Conservation (phyloP, 176 grass and related monocot species). For the Aegilops umbellulata region DNA sequence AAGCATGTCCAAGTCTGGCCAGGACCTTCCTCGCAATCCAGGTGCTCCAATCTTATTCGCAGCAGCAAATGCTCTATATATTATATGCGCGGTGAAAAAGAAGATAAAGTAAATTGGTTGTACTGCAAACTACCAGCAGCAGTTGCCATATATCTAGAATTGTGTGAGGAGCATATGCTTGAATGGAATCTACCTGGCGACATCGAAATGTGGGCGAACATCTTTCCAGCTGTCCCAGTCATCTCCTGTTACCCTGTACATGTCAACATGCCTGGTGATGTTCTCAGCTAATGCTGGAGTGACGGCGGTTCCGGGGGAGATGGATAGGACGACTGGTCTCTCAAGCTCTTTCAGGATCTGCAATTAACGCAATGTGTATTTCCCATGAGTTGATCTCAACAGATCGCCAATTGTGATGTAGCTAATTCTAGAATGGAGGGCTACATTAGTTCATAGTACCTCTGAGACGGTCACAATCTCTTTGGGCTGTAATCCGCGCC, state of each 20-base stretch:
- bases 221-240: conserved; percentile 90
- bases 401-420: not conserved
- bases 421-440: not conserved
- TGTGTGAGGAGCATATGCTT: not conserved
- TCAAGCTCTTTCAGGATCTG: conserved; percentile 78
- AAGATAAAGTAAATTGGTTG: too few species aligned
- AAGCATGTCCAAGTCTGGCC: conserved; percentile 96
- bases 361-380: conserved; percentile 5
- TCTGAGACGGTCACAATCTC: conserved; percentile 77
- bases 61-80: conserved; percentile 61
- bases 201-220: conserved; percentile 72
- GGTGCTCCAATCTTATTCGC: conserved; percentile 63
- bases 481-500: conserved; percentile 75
- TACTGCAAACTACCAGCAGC: too few species aligned
- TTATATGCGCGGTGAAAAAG: not conserved
- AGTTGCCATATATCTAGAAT: not conserved
- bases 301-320: conserved; percentile 67
- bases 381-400: not conserved
- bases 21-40: conserved; percentile 73
- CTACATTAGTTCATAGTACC: conserved; percentile 30
- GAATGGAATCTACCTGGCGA: conserved; percentile 52
- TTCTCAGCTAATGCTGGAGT: conserved; percentile 64
- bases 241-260: conserved; percentile 90
- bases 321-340: conserved; percentile 60
- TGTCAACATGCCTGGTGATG: conserved; percentile 63